These are phyloP conservation scores for Trichosphaerium sp. DNA, from an alignment of 78 protist species.

Conservation along the genomic window DNA sequence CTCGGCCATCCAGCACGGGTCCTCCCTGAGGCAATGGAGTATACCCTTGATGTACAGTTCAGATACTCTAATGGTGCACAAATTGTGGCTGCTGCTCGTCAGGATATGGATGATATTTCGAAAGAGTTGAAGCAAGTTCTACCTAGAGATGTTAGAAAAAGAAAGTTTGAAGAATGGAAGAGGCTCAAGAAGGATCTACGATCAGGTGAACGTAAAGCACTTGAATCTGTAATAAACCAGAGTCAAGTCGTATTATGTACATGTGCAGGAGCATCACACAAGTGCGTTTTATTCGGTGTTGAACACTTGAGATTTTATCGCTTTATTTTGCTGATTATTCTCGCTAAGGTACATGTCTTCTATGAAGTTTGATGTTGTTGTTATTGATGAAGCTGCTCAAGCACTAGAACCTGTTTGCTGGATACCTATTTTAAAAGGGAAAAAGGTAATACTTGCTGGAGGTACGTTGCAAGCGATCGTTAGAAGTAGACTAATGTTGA, in stretches of 20 bases:
- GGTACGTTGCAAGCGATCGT: neutral
- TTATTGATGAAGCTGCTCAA: slow-evolving; percentile 69
- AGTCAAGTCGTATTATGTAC: no score
- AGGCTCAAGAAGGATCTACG: no score
- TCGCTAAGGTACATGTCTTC: no score
- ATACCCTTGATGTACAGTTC: slow-evolving; percentile 35
- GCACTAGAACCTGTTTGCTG: slow-evolving; percentile 72
- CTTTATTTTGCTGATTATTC: no score
- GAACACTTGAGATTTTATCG: no score
- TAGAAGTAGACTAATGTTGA: slow-evolving; percentile 14
- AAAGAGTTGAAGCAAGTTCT: neutral
- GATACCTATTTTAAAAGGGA: slow-evolving; percentile 63
- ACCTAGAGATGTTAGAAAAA: no score
- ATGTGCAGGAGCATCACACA: no score
- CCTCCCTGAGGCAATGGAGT: slow-evolving; percentile 15
- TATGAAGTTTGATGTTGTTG: no score
- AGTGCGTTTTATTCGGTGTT: no score
- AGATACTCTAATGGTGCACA: neutral
- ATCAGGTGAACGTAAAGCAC: no score
- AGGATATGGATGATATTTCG: neutral
- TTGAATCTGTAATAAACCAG: no score
- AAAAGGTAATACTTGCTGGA: slow-evolving; percentile 13
- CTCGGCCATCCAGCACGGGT: slow-evolving; percentile 83
- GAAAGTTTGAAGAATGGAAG: no score
- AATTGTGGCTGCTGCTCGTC: neutral